phyloP scores from a whole-genome alignment of 2,329 filamentous ascomycete genomes.

The Phoma sp. region DNA sequence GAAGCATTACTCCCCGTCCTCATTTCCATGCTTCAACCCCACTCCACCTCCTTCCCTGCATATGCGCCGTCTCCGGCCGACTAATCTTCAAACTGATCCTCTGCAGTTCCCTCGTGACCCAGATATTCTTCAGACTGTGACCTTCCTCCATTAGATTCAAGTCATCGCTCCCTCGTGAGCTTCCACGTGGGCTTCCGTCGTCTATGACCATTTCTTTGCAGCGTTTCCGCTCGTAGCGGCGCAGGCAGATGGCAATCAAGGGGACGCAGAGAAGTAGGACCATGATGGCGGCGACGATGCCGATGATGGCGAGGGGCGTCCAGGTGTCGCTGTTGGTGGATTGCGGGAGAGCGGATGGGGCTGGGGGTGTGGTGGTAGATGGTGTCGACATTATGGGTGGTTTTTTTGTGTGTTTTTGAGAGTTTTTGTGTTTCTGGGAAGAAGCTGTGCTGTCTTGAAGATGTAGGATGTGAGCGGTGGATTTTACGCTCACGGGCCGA shows the following conservation, averaged over 20 bases:
- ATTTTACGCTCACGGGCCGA: too few species aligned
- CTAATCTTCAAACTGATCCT: constrained; percentile 27
- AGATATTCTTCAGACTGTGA: constrained; percentile 28
- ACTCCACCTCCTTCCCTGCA: constrained; percentile 25
- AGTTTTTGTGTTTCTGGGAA: too few species aligned
- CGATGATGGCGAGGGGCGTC: constrained; percentile 28
- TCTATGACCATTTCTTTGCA: constrained; percentile 25
- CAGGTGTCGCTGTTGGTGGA: constrained; percentile 21
- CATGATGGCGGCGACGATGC: constrained; percentile 30
- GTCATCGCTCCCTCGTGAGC: constrained; percentile 17
- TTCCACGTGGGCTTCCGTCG: constrained; percentile 4
- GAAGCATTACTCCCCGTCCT: neutral
- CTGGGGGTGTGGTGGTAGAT: constrained; percentile 13
- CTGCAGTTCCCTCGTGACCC: constrained; percentile 31
- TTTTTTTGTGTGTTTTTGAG: neutral
- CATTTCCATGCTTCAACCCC: constrained; percentile 7
- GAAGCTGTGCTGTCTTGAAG: too few species aligned
- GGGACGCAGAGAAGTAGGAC: constrained; percentile 27
- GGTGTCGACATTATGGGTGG: neutral
- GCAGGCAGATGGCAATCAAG: constrained; percentile 25
- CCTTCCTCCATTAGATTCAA: constrained; percentile 12
- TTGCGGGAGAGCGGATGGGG: constrained; percentile 17
- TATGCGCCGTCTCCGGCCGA: constrained; percentile 21
- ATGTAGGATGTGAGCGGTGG: too few species aligned
- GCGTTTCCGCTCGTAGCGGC: constrained; percentile 27